Base-by-base conservation (phyloP, 805 yeast genomes). In the Ogataea dorogensis region DNA sequence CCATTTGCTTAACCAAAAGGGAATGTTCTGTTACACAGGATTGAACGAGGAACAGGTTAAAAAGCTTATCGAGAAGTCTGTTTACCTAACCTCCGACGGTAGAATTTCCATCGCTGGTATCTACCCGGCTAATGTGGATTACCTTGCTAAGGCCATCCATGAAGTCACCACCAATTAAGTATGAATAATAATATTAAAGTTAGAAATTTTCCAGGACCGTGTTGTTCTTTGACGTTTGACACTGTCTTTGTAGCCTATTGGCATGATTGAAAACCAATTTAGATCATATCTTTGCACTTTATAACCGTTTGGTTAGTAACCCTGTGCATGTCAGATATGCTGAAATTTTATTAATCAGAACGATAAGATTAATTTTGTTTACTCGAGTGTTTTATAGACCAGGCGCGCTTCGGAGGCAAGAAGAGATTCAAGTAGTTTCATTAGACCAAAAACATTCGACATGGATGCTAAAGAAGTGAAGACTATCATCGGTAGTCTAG, bases 11-110 rank as follows among this genome's bases (percentile, higher is more conserved):
- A 74, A 80, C 56, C 98, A 91, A 64, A 83, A 91, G 59, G 98
- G 98, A 52, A 91, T 91, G 98, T 91, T 91, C 66, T 86, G 91
- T 53, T 91, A 75, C 70, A 89, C 97, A 22, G 96, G 96, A 6
- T 72, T 91, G 44, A 58, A 64, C 20, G 68, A 76, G 28, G 77
- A 74, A 32, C 95, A 88, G 65, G 91, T 86, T 31, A 69, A 76
- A 40, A 64, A 70, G 44, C 71, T 91, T 54, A 81, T 84, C 58
- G 68, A 73, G 33, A 79, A 86, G 60, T 78, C 86, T 12, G 81
- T 91, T 24, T 91, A 91, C 61, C 77, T 93, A 51, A 87, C 96
- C 18, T 73, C 78, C 44, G 93, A 88, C 61, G 98, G 98, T 24
- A 80, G 98, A 58, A 78, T 91, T 59, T 83, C 95, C 34, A 78